A percentile compares a stretch with the other conserved stretches of the same genome.
Evolutionary conservation across 257 asterid species (phyloP).

Genomic region (Nicotiana paniculata): DNA sequence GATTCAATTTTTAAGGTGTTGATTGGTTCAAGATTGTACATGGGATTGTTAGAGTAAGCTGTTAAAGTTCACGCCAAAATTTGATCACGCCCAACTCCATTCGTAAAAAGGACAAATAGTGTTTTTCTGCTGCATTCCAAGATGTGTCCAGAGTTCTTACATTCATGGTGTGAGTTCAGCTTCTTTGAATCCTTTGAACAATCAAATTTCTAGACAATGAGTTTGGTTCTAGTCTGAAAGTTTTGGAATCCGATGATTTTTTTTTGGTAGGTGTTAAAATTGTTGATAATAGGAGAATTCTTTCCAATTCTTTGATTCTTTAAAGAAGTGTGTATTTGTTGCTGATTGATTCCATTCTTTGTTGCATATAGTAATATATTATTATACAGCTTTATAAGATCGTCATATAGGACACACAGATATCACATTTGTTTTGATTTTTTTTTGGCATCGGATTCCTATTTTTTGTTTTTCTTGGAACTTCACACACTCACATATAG

Average conservation of each 20-base stretch:
- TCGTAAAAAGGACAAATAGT: no score
- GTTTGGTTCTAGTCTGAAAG: conserved; percentile 39
- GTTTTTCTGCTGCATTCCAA: conserved; percentile 36
- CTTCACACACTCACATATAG: conserved; percentile 56
- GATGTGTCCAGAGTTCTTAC: conserved; percentile 26
- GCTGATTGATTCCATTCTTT: conserved; percentile 57
- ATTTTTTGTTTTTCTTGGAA: conserved; percentile 36
- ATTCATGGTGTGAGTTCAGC: conserved; percentile 22
- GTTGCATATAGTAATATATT: conserved; percentile 48
- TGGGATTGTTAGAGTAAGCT: conserved; percentile 15
- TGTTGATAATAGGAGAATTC: conserved; percentile 20
- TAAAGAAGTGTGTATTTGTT: conserved; percentile 16
- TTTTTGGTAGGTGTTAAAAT: conserved; percentile 35
- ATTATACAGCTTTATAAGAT: conserved; percentile 16
- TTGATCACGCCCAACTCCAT: no score
- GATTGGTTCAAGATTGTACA: conserved; percentile 6
- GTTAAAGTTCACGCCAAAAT: no score
- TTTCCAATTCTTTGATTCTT: conserved; percentile 71
- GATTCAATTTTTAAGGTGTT: background rate
- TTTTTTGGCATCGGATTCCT: conserved; percentile 92
- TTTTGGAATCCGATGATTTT: conserved; percentile 88
- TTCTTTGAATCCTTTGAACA: conserved; percentile 10
- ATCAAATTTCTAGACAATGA: conserved; percentile 17
- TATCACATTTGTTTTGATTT: conserved; percentile 15
- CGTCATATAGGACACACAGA: conserved; percentile 51